Percentiles rank a stretch among this genome's conserved stretches.
Conservation (phyloP, 2,329 filamentous ascomycete species). For the Sordariomycetes sp. region DNA sequence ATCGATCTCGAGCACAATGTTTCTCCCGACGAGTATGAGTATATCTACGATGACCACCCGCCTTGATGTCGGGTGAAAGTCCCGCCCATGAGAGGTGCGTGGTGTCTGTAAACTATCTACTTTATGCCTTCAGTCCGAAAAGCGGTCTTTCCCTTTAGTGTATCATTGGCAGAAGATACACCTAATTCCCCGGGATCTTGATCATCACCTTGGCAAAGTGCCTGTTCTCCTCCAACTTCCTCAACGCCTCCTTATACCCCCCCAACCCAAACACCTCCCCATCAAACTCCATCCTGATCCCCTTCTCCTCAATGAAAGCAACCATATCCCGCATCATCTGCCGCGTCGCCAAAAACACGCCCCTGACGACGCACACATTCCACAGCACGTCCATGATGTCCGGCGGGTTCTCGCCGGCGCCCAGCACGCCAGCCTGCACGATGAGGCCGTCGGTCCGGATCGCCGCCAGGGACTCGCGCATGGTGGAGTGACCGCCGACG, state of each 20-base stretch:
- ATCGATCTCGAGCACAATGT: background rate
- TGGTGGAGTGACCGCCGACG: slow-evolving; percentile 53
- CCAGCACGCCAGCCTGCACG: slow-evolving; percentile 19
- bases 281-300: slow-evolving; percentile 14
- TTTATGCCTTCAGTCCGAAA: no score
- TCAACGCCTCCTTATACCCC: background rate
- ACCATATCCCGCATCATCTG: slow-evolving; percentile 17
- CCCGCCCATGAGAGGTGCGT: background rate
- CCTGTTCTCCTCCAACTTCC: background rate
- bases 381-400: slow-evolving; percentile 14
- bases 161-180: no score
- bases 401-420: slow-evolving; percentile 14
- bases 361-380: slow-evolving; percentile 17
- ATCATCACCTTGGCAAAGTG: background rate
- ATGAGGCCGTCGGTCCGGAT: slow-evolving; percentile 25
- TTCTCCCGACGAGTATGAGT: background rate
- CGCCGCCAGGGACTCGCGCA: slow-evolving; percentile 43
- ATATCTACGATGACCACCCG: background rate
- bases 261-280: background rate
- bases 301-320: slow-evolving; percentile 18
- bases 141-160: no score
- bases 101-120: background rate
- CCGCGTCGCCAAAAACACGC: slow-evolving; percentile 15
- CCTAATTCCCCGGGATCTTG: background rate
- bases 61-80: background rate